phyloP scores from a whole-genome alignment of 805 yeast species.

The Hemisphaericaspora nanyangensis region DNA sequence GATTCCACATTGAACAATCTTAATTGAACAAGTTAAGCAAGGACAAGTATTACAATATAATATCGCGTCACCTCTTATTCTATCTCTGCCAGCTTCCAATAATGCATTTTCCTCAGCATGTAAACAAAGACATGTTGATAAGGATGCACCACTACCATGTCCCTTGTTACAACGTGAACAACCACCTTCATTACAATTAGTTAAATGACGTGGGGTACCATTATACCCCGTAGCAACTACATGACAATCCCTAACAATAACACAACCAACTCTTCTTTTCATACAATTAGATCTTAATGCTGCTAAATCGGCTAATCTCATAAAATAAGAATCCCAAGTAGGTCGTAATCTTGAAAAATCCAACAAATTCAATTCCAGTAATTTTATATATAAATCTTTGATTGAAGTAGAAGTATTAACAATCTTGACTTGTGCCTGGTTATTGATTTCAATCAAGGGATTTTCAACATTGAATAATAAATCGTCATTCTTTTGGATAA shows the following conservation, averaged over 20 bases:
- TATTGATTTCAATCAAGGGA: conserved; percentile 58
- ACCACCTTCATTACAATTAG: conserved; percentile 94
- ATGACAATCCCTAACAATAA: conserved; percentile 77
- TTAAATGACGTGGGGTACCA: conserved; percentile 89
- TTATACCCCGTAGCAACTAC: conserved; percentile 96
- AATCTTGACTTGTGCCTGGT: conserved; percentile 47
- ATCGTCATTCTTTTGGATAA: conserved; percentile 31
- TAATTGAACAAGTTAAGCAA: conserved; percentile 91
- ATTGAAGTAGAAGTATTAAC: conserved; percentile 37
- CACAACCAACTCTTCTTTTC: conserved; percentile 97
- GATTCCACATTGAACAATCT: conserved; percentile 91
- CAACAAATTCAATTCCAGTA: conserved; percentile 36
- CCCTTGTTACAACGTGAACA: conserved; percentile 85
- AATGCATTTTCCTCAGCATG: conserved; percentile 98
- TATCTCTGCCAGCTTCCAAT: conserved; percentile 87
- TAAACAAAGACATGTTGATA: conserved; percentile 84
- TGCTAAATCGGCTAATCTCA: conserved; percentile 90
- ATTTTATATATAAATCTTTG: conserved; percentile 30
- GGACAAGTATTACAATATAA: conserved; percentile 97
- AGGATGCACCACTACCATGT: conserved; percentile 54
- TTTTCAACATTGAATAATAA: conserved; percentile 38
- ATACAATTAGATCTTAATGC: conserved; percentile 92
- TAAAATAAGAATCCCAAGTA: conserved; percentile 93
- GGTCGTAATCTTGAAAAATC: conserved; percentile 65
- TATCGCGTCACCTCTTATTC: conserved; percentile 53